These are phyloP conservation scores for Areca catechu DNA, from an alignment of 176 grass and related monocot species.

Conservation along the genomic window DNA sequence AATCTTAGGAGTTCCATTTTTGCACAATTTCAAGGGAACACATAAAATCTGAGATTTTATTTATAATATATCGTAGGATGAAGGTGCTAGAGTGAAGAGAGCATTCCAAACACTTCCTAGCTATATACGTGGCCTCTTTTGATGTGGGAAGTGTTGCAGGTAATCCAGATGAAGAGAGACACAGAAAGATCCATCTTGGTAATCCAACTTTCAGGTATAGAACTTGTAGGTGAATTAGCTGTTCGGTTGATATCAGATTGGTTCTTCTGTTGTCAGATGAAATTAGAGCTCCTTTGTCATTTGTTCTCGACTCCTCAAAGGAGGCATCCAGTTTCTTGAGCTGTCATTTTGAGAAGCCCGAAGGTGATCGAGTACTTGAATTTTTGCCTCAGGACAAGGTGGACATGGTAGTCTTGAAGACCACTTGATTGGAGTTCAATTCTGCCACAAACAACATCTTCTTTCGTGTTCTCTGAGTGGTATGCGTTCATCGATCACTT, in stretches of 20 bases:
- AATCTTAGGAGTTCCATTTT: too few relatives aligned
- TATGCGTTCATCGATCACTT: not conserved
- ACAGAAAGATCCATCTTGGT: constrained; percentile 53
- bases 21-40: too few relatives aligned
- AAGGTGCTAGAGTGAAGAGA: constrained; percentile 41
- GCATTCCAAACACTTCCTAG: constrained; percentile 57
- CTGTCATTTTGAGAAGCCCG: constrained; percentile 57
- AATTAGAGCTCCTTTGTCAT: not conserved
- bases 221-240: not conserved
- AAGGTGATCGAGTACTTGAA: constrained; percentile 32
- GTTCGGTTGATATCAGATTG: too few relatives aligned
- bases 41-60: too few relatives aligned
- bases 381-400: constrained; percentile 40
- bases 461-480: constrained; percentile 67
- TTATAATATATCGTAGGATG: constrained; percentile 25
- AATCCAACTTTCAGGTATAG: constrained; percentile 62
- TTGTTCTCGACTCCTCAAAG: constrained; percentile 30
- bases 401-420: constrained; percentile 30
- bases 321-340: constrained; percentile 73
- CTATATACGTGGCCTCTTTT: not conserved
- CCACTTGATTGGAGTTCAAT: constrained; percentile 32
- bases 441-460: constrained; percentile 63
- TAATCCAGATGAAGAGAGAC: constrained; percentile 67
- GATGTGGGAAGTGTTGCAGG: constrained; percentile 46
- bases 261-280: not conserved